Evolutionary conservation across 2,329 filamentous ascomycete species (phyloP).

Genomic region (Fusarium setosum): DNA sequence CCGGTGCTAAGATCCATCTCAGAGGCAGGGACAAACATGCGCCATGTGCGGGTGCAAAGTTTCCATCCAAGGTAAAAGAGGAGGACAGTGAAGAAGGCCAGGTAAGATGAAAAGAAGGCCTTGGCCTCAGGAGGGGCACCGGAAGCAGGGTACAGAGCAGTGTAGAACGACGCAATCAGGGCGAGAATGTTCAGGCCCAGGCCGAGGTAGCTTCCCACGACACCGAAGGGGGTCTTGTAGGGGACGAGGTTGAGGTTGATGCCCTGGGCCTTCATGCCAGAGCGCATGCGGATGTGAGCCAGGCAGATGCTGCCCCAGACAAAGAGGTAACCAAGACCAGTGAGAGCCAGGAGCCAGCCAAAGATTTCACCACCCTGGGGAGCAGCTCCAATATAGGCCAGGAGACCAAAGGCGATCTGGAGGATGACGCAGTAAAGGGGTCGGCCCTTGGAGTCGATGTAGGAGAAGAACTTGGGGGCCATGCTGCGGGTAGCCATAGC

Average conservation of each 20-base stretch:
- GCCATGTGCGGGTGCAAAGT: conserved; percentile 72
- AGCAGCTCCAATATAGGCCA: conserved; percentile 81
- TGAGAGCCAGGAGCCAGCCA: conserved; percentile 82
- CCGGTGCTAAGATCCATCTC: conserved; percentile 92
- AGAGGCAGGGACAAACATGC: conserved; percentile 67
- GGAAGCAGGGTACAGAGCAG: conserved; percentile 47
- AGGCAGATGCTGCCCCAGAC: conserved; percentile 89
- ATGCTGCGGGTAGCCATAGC: conserved; percentile 90
- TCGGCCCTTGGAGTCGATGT: conserved; percentile 85
- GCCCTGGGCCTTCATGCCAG: conserved; percentile 76
- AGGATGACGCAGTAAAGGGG: conserved; percentile 79
- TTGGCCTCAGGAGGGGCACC: conserved; percentile 77
- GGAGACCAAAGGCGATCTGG: conserved; percentile 75
- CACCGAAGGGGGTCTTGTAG: conserved; percentile 82
- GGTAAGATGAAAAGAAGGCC: conserved; percentile 79
- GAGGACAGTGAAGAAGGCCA: conserved; percentile 75
- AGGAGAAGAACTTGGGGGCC: conserved; percentile 80
- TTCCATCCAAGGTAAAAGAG: conserved; percentile 81
- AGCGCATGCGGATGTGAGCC: conserved; percentile 89
- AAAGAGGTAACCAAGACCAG: conserved; percentile 80
- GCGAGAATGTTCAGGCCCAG: conserved; percentile 80
- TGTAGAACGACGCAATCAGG: conserved; percentile 90
- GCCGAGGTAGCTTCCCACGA: conserved; percentile 85
- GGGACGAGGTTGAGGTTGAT: conserved; percentile 80
- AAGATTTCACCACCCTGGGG: conserved; percentile 72